These are phyloP conservation scores for Metschnikowia sp. DNA, from an alignment of 805 yeast species.

Conservation along the genomic window DNA sequence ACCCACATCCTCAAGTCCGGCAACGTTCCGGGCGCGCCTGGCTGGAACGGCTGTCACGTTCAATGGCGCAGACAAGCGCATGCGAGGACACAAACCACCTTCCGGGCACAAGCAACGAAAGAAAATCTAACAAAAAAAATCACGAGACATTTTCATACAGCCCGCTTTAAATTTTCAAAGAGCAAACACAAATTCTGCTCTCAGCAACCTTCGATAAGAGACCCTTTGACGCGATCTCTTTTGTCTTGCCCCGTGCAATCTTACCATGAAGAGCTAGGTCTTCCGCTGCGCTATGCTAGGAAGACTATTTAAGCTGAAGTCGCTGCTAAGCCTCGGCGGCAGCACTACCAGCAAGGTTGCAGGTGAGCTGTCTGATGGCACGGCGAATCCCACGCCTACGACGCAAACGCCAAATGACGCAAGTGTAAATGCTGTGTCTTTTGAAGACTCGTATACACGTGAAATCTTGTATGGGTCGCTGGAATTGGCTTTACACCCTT, in stretches of 20 bases:
- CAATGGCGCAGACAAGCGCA: too few relatives aligned
- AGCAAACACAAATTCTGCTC: too few relatives aligned
- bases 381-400: not conserved
- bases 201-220: too few relatives aligned
- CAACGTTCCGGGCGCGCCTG: too few relatives aligned
- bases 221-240: not conserved
- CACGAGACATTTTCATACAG: too few relatives aligned
- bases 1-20: too few relatives aligned
- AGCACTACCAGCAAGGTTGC: not conserved
- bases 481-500: slow-evolving; percentile 17
- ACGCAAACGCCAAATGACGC: not conserved
- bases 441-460: slow-evolving; percentile 45
- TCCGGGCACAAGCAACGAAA: too few relatives aligned
- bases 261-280: slow-evolving; percentile 5
- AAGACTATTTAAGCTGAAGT: slow-evolving; percentile 33
- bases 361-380: slow-evolving; percentile 4
- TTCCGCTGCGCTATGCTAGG: slow-evolving; percentile 29
- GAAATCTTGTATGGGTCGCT: slow-evolving; percentile 44
- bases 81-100: too few relatives aligned
- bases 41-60: too few relatives aligned
- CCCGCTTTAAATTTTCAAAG: too few relatives aligned
- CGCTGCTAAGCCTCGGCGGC: slow-evolving; percentile 13
- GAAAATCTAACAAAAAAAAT: too few relatives aligned
- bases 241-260: slow-evolving; percentile 8
- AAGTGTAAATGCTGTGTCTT: slow-evolving; percentile 20